Evolutionary conservation across 2,329 filamentous ascomycete species (phyloP).

Genomic region (Trichoderma sp.): DNA sequence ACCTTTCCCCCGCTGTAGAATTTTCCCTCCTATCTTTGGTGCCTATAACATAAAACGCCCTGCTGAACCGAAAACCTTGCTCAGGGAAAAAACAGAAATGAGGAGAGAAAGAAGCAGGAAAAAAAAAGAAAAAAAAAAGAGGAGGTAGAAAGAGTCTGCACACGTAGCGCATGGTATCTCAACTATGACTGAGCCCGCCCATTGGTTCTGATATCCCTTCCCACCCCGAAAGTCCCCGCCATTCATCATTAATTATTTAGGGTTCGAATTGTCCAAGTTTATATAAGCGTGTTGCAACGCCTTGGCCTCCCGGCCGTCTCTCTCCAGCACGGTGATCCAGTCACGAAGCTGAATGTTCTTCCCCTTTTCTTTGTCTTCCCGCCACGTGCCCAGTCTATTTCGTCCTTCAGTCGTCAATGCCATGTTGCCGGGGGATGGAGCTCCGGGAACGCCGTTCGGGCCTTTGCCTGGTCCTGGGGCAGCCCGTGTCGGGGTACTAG

Average conservation of each 20-base stretch:
- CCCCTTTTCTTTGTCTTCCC: slow-evolving; percentile 77
- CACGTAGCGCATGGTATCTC: slow-evolving; percentile 37
- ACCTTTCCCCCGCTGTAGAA: background rate
- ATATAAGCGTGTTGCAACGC: slow-evolving; percentile 62
- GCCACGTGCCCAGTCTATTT: slow-evolving; percentile 70
- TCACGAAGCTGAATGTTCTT: slow-evolving; percentile 82
- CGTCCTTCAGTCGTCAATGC: slow-evolving; percentile 59
- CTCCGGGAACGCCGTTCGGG: slow-evolving; percentile 35
- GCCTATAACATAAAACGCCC: slow-evolving; percentile 23
- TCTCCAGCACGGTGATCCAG: slow-evolving; percentile 75
- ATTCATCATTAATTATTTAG: slow-evolving; percentile 36
- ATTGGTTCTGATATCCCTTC: slow-evolving; percentile 22
- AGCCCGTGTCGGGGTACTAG: slow-evolving; percentile 51
- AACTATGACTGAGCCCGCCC: slow-evolving; percentile 13
- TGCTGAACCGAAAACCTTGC: slow-evolving; percentile 23
- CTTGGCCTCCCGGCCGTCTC: slow-evolving; percentile 68
- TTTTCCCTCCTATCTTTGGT: background rate
- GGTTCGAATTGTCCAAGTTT: slow-evolving; percentile 52
- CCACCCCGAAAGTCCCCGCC: slow-evolving; percentile 23
- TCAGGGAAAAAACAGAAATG: background rate
- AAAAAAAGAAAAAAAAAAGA: slow-evolving; percentile 33
- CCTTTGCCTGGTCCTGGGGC: slow-evolving; percentile 38
- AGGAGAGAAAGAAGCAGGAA: slow-evolving; percentile 23
- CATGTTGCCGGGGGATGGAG: slow-evolving; percentile 35
- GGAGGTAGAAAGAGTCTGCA: slow-evolving; percentile 25